These are phyloP conservation scores for Keqinozyma sinolaborantium DNA, from an alignment of 1,139 yeast species.

Conservation along the genomic window DNA sequence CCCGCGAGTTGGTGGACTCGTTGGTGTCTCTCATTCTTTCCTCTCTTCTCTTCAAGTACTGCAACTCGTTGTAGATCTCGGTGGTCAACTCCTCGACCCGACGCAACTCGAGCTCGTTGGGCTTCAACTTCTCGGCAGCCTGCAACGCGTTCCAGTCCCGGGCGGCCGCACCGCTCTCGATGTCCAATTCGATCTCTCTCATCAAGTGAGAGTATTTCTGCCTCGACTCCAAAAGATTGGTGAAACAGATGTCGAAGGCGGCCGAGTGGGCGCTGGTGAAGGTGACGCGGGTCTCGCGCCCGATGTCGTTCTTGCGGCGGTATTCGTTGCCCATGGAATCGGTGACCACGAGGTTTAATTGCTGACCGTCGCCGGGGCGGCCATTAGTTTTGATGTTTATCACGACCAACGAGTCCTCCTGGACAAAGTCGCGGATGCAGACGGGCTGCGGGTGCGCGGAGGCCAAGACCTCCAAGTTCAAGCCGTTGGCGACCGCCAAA, in stretches of 20 bases:
- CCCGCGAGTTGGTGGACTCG: slow-evolving; percentile 87
- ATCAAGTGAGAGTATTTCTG: slow-evolving; percentile 32
- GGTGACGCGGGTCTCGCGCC: slow-evolving; percentile 66
- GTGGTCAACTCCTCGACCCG: slow-evolving; percentile 78
- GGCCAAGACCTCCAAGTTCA: slow-evolving; percentile 41
- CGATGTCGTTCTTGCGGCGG: slow-evolving; percentile 61
- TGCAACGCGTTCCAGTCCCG: slow-evolving; percentile 97
- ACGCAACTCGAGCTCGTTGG: slow-evolving; percentile 85
- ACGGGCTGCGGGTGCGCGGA: slow-evolving; percentile 33
- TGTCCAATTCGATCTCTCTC: slow-evolving; percentile 80
- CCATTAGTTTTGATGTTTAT: slow-evolving; percentile 76
- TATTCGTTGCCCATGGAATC: slow-evolving; percentile 72
- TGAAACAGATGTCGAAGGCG: slow-evolving; percentile 89
- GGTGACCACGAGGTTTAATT: slow-evolving; percentile 55
- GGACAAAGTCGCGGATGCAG: slow-evolving; percentile 89
- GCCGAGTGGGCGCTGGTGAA: slow-evolving; percentile 83
- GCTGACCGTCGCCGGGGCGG: slow-evolving; percentile 79
- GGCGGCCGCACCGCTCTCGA: slow-evolving; percentile 94
- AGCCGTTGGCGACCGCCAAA: slow-evolving; percentile 22
- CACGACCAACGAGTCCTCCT: slow-evolving; percentile 80
- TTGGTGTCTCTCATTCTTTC: slow-evolving; percentile 93
- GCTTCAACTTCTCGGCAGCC: slow-evolving; percentile 89
- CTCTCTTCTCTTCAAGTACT: slow-evolving; percentile 83
- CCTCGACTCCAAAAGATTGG: slow-evolving; percentile 50
- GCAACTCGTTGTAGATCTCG: slow-evolving; percentile 75